A percentile compares a stretch with the other conserved stretches of the same genome.
Evolutionary conservation across 1,284 basidiomycete species (phyloP).

Genomic region (Phellinidium pouzarii): DNA sequence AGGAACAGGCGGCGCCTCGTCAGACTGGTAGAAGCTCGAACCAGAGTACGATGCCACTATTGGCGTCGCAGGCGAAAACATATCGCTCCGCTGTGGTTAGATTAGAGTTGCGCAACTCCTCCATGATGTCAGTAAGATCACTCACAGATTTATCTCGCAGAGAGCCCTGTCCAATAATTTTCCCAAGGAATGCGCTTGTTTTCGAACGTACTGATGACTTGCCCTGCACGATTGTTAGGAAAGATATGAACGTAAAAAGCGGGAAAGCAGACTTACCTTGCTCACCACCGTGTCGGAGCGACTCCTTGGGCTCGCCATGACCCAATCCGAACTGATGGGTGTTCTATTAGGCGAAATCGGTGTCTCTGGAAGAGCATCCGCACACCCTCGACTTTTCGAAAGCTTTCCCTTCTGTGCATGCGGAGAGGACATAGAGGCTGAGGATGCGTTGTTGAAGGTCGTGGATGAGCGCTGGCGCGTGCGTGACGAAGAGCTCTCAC

Average conservation of each 20-base stretch:
- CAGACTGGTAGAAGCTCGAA: constrained; percentile 21
- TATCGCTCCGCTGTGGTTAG: constrained; percentile 18
- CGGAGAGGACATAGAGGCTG: constrained; percentile 17
- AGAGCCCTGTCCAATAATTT: constrained; percentile 60
- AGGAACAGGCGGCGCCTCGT: constrained; percentile 63
- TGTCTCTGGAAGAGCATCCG: background rate
- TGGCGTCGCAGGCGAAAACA: constrained; percentile 17
- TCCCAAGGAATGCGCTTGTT: constrained; percentile 70
- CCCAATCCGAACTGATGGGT: constrained; percentile 44
- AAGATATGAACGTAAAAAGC: background rate
- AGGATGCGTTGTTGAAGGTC: constrained; percentile 21
- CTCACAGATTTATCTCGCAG: constrained; percentile 66
- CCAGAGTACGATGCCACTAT: constrained; percentile 10
- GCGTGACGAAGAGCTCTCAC: constrained; percentile 14
- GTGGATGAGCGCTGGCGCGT: constrained; percentile 33
- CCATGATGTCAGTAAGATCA: constrained; percentile 20
- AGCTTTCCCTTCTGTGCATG: constrained; percentile 12
- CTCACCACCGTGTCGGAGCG: constrained; percentile 24
- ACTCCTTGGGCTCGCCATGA: constrained; percentile 39
- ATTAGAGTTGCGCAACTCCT: background rate
- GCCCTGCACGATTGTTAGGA: constrained; percentile 17
- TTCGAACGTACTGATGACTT: constrained; percentile 67
- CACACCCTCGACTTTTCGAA: constrained; percentile 6
- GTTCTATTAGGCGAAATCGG: constrained; percentile 19
- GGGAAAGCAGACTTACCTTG: constrained; percentile 34